Conservation (phyloP, 2,329 filamentous ascomycete genomes). For the Epichloe sylvatica region DNA sequence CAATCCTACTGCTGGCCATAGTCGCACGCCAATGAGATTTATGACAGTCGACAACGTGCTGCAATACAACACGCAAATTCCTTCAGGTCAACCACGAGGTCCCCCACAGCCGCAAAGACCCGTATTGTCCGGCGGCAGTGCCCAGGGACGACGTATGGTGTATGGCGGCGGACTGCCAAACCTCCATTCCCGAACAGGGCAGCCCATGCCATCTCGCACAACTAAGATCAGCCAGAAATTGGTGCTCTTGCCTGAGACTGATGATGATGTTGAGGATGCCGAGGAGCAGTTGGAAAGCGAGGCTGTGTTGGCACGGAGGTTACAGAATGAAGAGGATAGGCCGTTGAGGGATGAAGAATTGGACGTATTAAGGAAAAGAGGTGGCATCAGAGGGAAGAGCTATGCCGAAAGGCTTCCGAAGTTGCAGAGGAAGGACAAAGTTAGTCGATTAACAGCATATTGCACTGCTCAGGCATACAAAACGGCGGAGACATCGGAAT, state of each 20-base stretch:
- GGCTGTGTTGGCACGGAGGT: constrained; percentile 19
- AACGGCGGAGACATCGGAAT: constrained; percentile 74
- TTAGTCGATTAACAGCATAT: constrained; percentile 86
- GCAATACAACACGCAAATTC: constrained; percentile 86
- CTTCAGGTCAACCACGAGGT: constrained; percentile 79
- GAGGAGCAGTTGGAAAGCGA: constrained; percentile 45
- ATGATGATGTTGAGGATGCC: constrained; percentile 38
- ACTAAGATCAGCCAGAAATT: constrained; percentile 94
- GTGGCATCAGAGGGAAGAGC: constrained; percentile 60
- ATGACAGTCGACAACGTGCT: constrained; percentile 91
- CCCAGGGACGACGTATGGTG: constrained; percentile 14
- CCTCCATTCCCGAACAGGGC: constrained; percentile 31
- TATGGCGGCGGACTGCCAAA: constrained; percentile 27
- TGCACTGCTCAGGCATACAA: constrained; percentile 92
- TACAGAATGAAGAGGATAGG: constrained; percentile 44
- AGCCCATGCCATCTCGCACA: constrained; percentile 64
- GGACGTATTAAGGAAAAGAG: constrained; percentile 47
- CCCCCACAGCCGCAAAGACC: constrained; percentile 35
- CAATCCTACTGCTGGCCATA: constrained; percentile 16
- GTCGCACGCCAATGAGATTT: constrained; percentile 48
- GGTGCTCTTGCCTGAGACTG: constrained; percentile 80
- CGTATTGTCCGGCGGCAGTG: constrained; percentile 8
- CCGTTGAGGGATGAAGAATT: constrained; percentile 57
- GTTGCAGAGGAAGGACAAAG: constrained; percentile 68
- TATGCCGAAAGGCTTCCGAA: constrained; percentile 92